Conservation (phyloP, 768 basidiomycete species). For the Cyathus striatus region DNA sequence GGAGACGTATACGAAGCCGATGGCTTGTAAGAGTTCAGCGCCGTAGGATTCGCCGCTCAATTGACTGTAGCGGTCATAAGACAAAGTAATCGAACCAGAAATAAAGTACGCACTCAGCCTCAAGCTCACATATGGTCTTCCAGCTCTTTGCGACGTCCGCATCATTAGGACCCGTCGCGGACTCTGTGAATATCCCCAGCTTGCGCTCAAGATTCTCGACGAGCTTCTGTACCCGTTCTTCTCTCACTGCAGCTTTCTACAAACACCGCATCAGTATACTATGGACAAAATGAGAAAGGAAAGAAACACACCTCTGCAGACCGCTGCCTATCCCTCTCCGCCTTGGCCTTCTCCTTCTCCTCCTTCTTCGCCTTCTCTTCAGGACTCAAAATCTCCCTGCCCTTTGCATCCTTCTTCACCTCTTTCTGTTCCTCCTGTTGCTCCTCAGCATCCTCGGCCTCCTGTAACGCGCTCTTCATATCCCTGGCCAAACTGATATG, state of each 20-base stretch:
- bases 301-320: conserved; percentile 56
- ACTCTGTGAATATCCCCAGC: conserved; percentile 84
- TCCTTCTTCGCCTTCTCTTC: conserved; percentile 76
- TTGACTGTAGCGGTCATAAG: conserved; percentile 43
- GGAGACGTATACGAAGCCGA: conserved; percentile 80
- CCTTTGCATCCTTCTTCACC: conserved; percentile 51
- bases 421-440: conserved; percentile 39
- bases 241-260: conserved; percentile 77
- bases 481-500: conserved; percentile 83
- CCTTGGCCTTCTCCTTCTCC: conserved; percentile 61
- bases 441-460: conserved; percentile 68
- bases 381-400: conserved; percentile 47
- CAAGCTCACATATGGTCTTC: conserved; percentile 72
- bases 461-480: conserved; percentile 91
- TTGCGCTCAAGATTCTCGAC: conserved; percentile 78
- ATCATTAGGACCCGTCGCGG: conserved; percentile 66
- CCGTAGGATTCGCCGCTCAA: conserved; percentile 86
- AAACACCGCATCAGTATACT: conserved; percentile 5
- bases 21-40: conserved; percentile 76
- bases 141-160: conserved; percentile 67
- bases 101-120: conserved; percentile 63
- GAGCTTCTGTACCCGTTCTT: conserved; percentile 70
- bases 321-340: conserved; percentile 64
- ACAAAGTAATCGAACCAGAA: conserved; percentile 1
- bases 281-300: not conserved